phyloP scores from a whole-genome alignment of 148 eudicot genomes.

The Vaccinium vitisidaea region DNA sequence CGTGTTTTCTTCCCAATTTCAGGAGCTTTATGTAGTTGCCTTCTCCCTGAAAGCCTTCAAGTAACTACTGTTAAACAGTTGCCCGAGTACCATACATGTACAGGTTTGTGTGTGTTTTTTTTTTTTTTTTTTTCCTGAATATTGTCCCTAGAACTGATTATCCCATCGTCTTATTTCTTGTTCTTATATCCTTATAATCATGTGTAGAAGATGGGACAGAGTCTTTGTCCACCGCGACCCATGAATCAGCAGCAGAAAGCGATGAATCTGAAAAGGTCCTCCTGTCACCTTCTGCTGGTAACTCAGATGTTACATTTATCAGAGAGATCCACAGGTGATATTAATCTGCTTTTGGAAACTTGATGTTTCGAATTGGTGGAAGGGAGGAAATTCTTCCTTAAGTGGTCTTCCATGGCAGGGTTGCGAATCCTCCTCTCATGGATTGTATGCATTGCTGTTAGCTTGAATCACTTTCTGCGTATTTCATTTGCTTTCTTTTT shows the following conservation, averaged over 20 bases:
- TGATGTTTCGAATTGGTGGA: not conserved
- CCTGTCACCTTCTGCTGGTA: constrained; percentile 34
- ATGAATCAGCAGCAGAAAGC: constrained; percentile 36
- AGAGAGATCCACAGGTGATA: constrained; percentile 48
- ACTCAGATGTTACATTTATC: constrained; percentile 54
- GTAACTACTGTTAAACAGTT: constrained; percentile 64
- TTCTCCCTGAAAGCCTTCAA: constrained; percentile 91
- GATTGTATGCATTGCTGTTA: not conserved
- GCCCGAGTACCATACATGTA: constrained; percentile 63
- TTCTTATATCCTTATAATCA: not conserved
- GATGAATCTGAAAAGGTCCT: constrained; percentile 52
- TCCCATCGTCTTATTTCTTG: not conserved
- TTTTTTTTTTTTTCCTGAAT: not conserved
- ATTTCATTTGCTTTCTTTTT: not conserved
- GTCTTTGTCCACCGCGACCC: constrained; percentile 37
- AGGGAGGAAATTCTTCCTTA: not conserved
- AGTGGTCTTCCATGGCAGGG: not conserved
- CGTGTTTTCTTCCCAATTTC: constrained; percentile 19
- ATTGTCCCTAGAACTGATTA: not conserved
- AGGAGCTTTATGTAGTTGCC: constrained; percentile 82
- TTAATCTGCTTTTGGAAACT: not conserved
- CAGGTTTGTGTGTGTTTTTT: constrained; percentile 32
- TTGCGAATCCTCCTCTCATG: not conserved
- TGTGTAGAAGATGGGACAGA: constrained; percentile 42
- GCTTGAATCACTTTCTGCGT: not conserved